Percentiles rank a stretch among this genome's conserved stretches.
phyloP scores from a whole-genome alignment of 2,329 filamentous ascomycete species.

The Dactylonectria estremocensis region DNA sequence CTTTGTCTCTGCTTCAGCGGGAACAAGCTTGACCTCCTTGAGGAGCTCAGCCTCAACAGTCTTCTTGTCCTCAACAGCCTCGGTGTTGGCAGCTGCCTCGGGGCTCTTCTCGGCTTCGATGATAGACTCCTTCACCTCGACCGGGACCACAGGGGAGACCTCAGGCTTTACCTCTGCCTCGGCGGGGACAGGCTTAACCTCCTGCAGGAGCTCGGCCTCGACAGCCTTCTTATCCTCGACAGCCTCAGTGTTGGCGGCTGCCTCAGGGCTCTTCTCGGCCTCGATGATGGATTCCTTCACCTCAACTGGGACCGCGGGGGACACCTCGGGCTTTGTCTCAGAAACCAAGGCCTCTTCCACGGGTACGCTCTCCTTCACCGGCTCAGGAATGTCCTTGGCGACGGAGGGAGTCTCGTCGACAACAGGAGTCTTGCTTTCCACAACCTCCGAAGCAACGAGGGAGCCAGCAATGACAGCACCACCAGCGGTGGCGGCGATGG shows the following conservation, averaged over 20 bases:
- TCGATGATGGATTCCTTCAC: slow-evolving; percentile 72
- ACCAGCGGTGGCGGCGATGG: slow-evolving; percentile 55
- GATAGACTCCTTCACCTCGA: slow-evolving; percentile 71
- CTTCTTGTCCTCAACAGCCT: slow-evolving; percentile 82
- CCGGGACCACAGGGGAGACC: slow-evolving; percentile 63
- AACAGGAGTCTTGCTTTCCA: slow-evolving; percentile 56
- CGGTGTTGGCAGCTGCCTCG: slow-evolving; percentile 79
- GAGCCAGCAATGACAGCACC: slow-evolving; percentile 51
- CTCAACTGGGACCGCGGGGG: slow-evolving; percentile 67
- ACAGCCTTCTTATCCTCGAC: slow-evolving; percentile 83
- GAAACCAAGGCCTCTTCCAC: slow-evolving; percentile 64
- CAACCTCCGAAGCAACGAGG: slow-evolving; percentile 52
- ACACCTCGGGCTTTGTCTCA: slow-evolving; percentile 61
- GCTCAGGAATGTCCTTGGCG: slow-evolving; percentile 66
- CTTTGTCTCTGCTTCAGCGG: slow-evolving; percentile 41
- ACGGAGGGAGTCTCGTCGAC: slow-evolving; percentile 57
- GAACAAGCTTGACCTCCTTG: slow-evolving; percentile 68
- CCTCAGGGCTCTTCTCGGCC: slow-evolving; percentile 77
- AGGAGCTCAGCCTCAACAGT: slow-evolving; percentile 82
- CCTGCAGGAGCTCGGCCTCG: slow-evolving; percentile 80
- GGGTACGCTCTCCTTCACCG: slow-evolving; percentile 65
- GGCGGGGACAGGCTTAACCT: slow-evolving; percentile 63
- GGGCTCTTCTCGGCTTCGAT: slow-evolving; percentile 72
- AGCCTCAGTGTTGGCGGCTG: slow-evolving; percentile 76
- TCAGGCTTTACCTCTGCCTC: slow-evolving; percentile 41